Evolutionary conservation across 2,329 filamentous ascomycete species (phyloP).

Genomic region (Penicillium sp.): DNA sequence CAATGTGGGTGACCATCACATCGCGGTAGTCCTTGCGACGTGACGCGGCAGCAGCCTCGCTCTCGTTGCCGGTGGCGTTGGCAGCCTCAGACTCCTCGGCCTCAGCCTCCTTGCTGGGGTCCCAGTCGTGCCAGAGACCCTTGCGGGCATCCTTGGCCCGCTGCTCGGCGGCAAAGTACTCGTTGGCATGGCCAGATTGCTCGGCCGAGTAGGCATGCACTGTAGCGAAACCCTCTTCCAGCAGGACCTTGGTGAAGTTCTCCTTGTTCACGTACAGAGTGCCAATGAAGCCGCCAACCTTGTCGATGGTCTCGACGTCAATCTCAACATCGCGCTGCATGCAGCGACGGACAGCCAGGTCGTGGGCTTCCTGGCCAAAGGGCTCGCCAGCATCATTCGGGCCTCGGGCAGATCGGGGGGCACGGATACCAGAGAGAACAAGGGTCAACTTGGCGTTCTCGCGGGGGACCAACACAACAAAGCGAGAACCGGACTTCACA

Average conservation of each 20-base stretch:
- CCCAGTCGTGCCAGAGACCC: conserved; percentile 91
- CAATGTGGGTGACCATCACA: conserved; percentile 87
- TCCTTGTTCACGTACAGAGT: conserved; percentile 91
- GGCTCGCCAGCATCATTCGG: conserved; percentile 82
- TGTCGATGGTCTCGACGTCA: conserved; percentile 92
- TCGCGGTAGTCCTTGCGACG: conserved; percentile 90
- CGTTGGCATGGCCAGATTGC: conserved; percentile 84
- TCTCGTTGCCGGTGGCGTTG: conserved; percentile 56
- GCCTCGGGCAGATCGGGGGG: conserved; percentile 81
- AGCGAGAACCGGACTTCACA: conserved; percentile 94
- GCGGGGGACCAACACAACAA: conserved; percentile 86
- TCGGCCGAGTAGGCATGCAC: conserved; percentile 96
- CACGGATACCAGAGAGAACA: conserved; percentile 89
- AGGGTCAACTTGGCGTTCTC: conserved; percentile 95
- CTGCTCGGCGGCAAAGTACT: conserved; percentile 84
- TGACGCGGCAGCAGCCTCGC: conserved; percentile 52
- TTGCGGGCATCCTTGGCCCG: conserved; percentile 86
- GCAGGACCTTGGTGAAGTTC: conserved; percentile 88
- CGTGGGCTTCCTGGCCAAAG: conserved; percentile 91
- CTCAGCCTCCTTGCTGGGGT: conserved; percentile 79
- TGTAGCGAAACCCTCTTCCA: conserved; percentile 90
- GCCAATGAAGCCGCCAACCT: conserved; percentile 96
- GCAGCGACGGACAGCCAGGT: conserved; percentile 83
- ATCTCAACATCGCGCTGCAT: conserved; percentile 96
- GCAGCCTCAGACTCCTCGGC: conserved; percentile 51